A percentile compares a stretch with the other conserved stretches of the same genome.
Evolutionary conservation across 164 flowering plant genomes (phyloP).

Genomic region (Houttuynia cordata): DNA sequence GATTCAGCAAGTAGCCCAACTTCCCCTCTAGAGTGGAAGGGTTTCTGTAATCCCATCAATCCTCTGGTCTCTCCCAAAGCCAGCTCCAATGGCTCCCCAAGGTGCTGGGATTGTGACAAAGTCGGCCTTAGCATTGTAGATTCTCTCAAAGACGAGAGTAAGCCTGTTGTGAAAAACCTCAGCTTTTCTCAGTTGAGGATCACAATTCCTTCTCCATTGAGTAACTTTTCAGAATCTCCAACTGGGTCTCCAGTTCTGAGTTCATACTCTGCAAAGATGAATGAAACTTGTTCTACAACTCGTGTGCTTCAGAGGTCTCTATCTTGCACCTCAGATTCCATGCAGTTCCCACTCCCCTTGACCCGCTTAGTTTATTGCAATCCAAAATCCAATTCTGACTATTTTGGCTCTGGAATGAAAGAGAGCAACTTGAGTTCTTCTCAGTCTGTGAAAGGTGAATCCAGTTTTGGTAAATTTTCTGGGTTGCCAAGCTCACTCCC

Average conservation of each 20-base stretch:
- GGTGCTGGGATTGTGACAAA: constrained; percentile 23
- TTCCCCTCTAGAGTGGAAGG: constrained; percentile 59
- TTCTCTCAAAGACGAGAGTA: constrained; percentile 30
- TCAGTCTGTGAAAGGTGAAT: constrained; percentile 19
- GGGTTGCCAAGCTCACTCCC: constrained; percentile 23
- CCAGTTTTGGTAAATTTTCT: constrained; percentile 15
- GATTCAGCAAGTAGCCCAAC: constrained; percentile 67
- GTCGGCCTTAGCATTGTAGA: constrained; percentile 67
- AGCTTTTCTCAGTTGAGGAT: constrained; percentile 56
- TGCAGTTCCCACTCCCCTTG: constrained; percentile 22
- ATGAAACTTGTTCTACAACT: too few relatives aligned
- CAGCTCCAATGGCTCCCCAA: constrained; percentile 6
- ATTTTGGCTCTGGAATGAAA: not conserved
- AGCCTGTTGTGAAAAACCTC: constrained; percentile 6
- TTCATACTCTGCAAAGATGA: too few relatives aligned
- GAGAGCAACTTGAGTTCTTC: not conserved
- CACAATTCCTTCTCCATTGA: constrained; percentile 40
- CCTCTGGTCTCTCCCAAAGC: constrained; percentile 29
- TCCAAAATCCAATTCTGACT: constrained; percentile 8
- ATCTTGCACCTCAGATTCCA: constrained; percentile 2
- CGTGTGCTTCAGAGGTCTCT: not conserved
- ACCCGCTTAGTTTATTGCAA: not conserved
- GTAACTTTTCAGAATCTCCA: constrained; percentile 16
- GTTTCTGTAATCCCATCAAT: constrained; percentile 32
- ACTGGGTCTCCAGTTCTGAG: constrained; percentile 30